Evolutionary conservation across 1,284 basidiomycete genomes (phyloP), one percentile per base, ranked within the genome.

Genomic region (Boletus mariae): DNA sequence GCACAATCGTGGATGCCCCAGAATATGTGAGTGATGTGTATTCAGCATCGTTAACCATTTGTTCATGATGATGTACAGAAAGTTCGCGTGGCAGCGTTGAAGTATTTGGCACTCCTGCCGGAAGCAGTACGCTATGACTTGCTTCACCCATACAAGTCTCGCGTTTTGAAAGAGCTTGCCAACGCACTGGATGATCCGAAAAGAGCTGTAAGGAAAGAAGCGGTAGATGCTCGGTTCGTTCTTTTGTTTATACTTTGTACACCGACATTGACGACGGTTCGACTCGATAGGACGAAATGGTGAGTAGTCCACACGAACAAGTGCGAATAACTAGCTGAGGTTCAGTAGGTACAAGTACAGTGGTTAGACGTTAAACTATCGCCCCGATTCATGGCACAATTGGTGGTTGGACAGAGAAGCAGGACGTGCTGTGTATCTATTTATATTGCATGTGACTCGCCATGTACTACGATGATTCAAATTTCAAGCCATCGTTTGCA

Each of bases 161-260:
- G 67, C 0, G 90, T 98, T 9, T 71, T 98, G 47, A 82, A 83
- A 34, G 84, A 87, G 52, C 76, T 99, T 26, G 87, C 79, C 0
- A 80, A 76, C 53, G 82, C 80, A 9, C 70, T 97, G 44, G 95
- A 98, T 67, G 95, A 98, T 71, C 88, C 89, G 3, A 89, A 87
- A 64, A 77, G 88, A 55, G 72, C 73, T 1, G 93, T 98, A 8
- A 76, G 94, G 42, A 85, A 83, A 61, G 90, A 90, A 62, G 94
- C 94, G 0, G 95, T 98, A 6, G 84, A 92, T 64, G 87, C 92
- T 50, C 75, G 94, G 79, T 79, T 59, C 28, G 75, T 49, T 34
- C 10, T 31, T 54, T 47, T 11, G 26, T 49, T 53, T 12, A 7
- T 11, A 2, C n/a, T 13, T 38, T 20, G 20, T 43, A 12, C 40